phyloP scores from a whole-genome alignment of 2,329 filamentous ascomycete genomes.

The Colletotrichum theobromicola region DNA sequence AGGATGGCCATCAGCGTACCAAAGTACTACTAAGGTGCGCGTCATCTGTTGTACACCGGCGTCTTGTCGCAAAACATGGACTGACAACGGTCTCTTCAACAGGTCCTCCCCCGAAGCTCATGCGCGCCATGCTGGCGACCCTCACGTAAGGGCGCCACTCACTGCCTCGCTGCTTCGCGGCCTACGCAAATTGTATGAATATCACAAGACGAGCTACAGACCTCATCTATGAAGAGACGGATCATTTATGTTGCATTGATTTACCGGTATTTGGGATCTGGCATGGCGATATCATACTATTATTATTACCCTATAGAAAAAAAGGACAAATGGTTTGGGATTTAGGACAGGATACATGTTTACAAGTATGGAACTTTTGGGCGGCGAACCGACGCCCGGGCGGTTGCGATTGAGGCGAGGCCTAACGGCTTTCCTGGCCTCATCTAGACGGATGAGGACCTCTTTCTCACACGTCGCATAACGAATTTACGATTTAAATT shows the following conservation, averaged over 20 bases:
- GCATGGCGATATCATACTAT: background rate
- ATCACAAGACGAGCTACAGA: slow-evolving; percentile 6
- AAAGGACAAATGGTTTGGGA: background rate
- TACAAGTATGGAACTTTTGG: background rate
- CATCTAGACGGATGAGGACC: background rate
- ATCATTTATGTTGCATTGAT: background rate
- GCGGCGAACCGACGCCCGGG: background rate
- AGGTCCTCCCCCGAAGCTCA: slow-evolving; percentile 68
- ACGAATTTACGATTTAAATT: background rate
- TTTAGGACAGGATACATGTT: background rate
- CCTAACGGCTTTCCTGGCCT: background rate
- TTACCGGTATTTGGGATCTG: background rate
- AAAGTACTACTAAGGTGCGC: slow-evolving; percentile 67
- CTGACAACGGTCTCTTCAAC: slow-evolving; percentile 28
- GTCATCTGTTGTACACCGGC: slow-evolving; percentile 20
- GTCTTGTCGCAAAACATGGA: background rate
- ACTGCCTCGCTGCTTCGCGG: background rate
- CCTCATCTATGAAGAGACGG: background rate
- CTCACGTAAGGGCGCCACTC: slow-evolving; percentile 57
- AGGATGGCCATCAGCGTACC: slow-evolving; percentile 87
- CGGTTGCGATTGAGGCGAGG: background rate
- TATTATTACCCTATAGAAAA: slow-evolving; percentile 19
- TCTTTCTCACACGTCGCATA: background rate
- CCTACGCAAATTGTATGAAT: background rate
- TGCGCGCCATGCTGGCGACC: slow-evolving; percentile 75